These are phyloP conservation scores for Colletotrichum graminicola DNA, from an alignment of 2,329 filamentous ascomycete species.

Conservation along the genomic window DNA sequence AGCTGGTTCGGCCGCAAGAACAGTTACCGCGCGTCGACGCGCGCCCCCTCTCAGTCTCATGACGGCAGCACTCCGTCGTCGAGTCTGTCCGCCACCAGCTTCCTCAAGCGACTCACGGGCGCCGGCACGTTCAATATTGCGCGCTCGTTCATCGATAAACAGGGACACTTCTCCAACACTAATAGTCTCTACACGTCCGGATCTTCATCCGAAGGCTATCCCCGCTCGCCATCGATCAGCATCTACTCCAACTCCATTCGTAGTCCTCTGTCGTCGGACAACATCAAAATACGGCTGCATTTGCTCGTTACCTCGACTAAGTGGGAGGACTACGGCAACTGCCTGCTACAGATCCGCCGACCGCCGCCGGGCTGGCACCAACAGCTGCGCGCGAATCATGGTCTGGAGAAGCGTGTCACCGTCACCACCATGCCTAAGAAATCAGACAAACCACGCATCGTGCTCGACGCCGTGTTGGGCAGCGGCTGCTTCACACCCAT, in stretches of 20 bases:
- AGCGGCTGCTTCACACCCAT: constrained; percentile 88
- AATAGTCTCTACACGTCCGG: constrained; percentile 73
- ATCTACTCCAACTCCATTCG: constrained; percentile 63
- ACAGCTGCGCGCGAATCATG: constrained; percentile 71
- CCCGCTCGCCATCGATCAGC: constrained; percentile 70
- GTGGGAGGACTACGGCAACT: constrained; percentile 93
- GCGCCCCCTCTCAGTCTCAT: constrained; percentile 75
- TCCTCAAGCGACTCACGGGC: constrained; percentile 82
- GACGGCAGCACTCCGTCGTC: constrained; percentile 74
- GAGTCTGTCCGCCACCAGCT: constrained; percentile 76
- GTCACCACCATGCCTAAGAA: constrained; percentile 79
- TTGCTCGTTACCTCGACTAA: constrained; percentile 80
- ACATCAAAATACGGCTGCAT: constrained; percentile 89
- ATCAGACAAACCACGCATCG: constrained; percentile 66
- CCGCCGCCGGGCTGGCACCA: constrained; percentile 74
- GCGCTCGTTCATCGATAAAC: constrained; percentile 77
- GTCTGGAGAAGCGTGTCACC: constrained; percentile 86
- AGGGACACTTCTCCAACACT: constrained; percentile 61
- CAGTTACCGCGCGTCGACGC: constrained; percentile 72
- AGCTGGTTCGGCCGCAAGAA: constrained; percentile 74
- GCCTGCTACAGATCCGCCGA: constrained; percentile 83
- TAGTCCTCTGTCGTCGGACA: constrained; percentile 75
- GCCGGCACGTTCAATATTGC: constrained; percentile 84
- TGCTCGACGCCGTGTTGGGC: constrained; percentile 87
- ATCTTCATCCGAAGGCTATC: constrained; percentile 63